These are phyloP conservation scores for Talaromyces ruber DNA, from an alignment of 495 filamentous ascomycete species.

Conservation along the genomic window DNA sequence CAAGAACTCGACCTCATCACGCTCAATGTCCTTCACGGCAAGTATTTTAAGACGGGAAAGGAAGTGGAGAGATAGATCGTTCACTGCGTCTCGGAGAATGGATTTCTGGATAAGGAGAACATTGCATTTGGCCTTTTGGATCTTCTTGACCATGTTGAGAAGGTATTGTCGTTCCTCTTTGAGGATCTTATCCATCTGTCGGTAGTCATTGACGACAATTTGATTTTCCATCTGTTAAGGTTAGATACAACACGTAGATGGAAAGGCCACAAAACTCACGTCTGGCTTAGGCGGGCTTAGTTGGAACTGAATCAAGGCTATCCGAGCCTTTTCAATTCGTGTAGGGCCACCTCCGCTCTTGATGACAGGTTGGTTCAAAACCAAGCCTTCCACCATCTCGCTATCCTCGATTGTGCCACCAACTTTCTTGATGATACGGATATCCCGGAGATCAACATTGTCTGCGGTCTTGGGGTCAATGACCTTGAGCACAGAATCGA, in stretches of 20 bases:
- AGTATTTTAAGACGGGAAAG: constrained; percentile 94
- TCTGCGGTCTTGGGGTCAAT: constrained; percentile 92
- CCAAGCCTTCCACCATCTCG: constrained; percentile 92
- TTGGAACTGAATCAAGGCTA: constrained; percentile 97
- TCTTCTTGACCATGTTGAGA: constrained; percentile 98
- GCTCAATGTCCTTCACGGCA: constrained; percentile 92
- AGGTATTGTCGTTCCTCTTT: constrained; percentile 98
- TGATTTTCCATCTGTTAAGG: constrained; percentile 90
- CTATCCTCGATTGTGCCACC: constrained; percentile 97
- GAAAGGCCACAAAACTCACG: constrained; percentile 39
- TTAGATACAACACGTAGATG: constrained; percentile 1
- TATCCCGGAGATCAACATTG: constrained; percentile 93
- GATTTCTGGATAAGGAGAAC: constrained; percentile 98
- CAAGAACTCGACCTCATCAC: constrained; percentile 97
- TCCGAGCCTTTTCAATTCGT: constrained; percentile 93
- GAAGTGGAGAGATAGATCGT: constrained; percentile 95
- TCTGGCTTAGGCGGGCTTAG: constrained; percentile 96
- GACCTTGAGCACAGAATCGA: constrained; percentile 89
- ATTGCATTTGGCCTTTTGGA: constrained; percentile 99
- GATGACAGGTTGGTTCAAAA: constrained; percentile 85
- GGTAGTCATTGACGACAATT: constrained; percentile 97
- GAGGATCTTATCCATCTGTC: constrained; percentile 99
- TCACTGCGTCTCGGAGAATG: constrained; percentile 93
- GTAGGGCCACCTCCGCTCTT: constrained; percentile 89
- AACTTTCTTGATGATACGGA: constrained; percentile 94